Percentiles rank a stretch among this genome's conserved stretches.
Conservation (phyloP, 371 early-diverging fungal species). For the Blakeslea trispora region DNA sequence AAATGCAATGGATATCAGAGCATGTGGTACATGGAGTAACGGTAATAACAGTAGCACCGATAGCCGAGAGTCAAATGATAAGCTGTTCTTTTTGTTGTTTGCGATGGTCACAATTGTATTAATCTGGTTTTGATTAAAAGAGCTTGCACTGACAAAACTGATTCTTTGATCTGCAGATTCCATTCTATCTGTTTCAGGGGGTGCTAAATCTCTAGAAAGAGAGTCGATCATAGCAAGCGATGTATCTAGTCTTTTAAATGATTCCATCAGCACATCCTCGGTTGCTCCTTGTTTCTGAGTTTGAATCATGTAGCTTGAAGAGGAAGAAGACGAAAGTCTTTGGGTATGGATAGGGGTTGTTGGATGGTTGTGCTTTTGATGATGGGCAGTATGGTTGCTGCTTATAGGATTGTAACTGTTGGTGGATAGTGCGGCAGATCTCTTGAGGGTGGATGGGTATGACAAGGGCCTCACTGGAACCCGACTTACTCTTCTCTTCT, state of each 20-base stretch:
- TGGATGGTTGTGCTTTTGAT: no score
- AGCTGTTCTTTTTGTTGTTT: not conserved
- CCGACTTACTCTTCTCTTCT: conserved; percentile 3
- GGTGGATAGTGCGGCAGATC: not conserved
- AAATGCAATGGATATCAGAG: conserved; percentile 25
- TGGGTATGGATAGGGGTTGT: no score
- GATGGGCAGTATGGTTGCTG: not conserved
- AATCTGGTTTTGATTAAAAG: no score
- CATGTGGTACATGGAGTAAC: conserved; percentile 30
- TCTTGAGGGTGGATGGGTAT: conserved; percentile 8
- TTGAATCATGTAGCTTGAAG: not conserved
- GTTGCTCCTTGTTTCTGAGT: not conserved
- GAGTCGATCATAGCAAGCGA: conserved; percentile 30
- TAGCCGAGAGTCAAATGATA: conserved; percentile 18
- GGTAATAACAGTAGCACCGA: conserved; percentile 23
- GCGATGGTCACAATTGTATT: not conserved
- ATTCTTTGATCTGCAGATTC: not conserved
- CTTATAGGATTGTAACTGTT: not conserved
- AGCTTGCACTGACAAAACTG: no score
- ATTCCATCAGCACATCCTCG: conserved; percentile 17
- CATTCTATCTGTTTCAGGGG: not conserved
- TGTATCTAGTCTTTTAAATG: conserved; percentile 28
- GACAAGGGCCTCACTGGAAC: conserved; percentile 8
- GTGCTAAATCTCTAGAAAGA: conserved; percentile 27
- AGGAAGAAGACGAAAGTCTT: no score